Conservation (phyloP, 1,284 basidiomycete genomes). For the Caloboletus firmus region DNA sequence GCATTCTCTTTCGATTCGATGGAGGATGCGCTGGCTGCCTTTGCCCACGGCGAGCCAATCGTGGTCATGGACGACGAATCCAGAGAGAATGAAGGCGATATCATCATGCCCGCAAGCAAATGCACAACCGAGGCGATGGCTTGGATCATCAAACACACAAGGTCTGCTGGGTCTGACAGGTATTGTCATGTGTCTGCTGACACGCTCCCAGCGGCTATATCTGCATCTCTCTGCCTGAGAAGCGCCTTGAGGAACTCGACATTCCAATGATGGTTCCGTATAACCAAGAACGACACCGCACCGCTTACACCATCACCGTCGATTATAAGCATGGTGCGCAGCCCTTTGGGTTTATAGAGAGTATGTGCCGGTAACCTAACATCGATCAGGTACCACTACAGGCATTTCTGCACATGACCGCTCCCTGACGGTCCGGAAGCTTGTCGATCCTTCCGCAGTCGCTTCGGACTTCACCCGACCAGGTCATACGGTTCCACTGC, state of each 20-base stretch:
- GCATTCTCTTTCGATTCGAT: conserved; percentile 66
- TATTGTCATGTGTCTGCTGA: conserved; percentile 4
- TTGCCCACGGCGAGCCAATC: conserved; percentile 83
- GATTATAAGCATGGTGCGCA: conserved; percentile 83
- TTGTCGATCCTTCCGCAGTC: conserved; percentile 60
- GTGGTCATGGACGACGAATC: conserved; percentile 95
- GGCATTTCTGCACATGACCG: conserved; percentile 98
- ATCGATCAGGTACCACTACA: conserved; percentile 76
- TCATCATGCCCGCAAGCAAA: conserved; percentile 81
- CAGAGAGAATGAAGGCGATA: conserved; percentile 93
- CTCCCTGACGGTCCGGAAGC: conserved; percentile 80
- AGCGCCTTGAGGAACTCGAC: conserved; percentile 76
- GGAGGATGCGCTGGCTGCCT: conserved; percentile 78
- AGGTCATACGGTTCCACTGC: conserved; percentile 93
- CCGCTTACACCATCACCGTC: conserved; percentile 96
- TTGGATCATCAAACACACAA: conserved; percentile 96
- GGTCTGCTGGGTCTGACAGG: conserved; percentile 49
- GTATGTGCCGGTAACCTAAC: not conserved
- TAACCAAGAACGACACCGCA: conserved; percentile 90
- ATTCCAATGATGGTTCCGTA: conserved; percentile 93
- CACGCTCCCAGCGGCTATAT: conserved; percentile 79
- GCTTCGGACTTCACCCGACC: conserved; percentile 88
- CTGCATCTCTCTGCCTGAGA: conserved; percentile 81
- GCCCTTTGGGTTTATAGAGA: not conserved
- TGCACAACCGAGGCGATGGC: conserved; percentile 97